These are phyloP conservation scores for Cytauxzoon felis DNA, from an alignment of 169 alveolate genomes.

Conservation along the genomic window DNA sequence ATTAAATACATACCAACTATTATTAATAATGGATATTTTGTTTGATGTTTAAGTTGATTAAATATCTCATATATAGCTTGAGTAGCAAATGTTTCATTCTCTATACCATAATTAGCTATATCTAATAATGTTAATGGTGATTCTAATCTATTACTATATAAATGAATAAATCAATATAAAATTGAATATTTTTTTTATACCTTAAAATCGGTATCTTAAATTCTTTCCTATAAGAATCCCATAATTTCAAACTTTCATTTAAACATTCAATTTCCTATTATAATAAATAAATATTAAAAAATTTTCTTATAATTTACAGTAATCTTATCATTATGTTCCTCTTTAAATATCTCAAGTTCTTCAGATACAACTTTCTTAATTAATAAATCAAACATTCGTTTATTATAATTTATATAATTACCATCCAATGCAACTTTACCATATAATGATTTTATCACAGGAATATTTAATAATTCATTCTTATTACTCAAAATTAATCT, in stretches of 20 bases:
- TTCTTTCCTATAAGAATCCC: slow-evolving; percentile 59
- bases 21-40: slow-evolving; percentile 63
- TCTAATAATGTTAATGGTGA: slow-evolving; percentile 63
- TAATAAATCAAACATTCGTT: slow-evolving; percentile 66
- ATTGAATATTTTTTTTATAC: background rate
- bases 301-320: slow-evolving; percentile 33
- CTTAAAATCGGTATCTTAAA: slow-evolving; percentile 54
- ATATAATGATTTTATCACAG: slow-evolving; percentile 32
- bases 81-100: slow-evolving; percentile 69
- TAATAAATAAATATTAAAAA: slow-evolving; percentile 6
- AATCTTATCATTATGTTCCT: slow-evolving; percentile 40
- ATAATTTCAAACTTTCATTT: slow-evolving; percentile 46
- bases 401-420: slow-evolving; percentile 62
- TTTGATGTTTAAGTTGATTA: slow-evolving; percentile 74
- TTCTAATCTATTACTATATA: slow-evolving; percentile 57
- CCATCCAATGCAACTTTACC: slow-evolving; percentile 71
- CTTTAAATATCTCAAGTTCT: slow-evolving; percentile 62
- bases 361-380: slow-evolving; percentile 63
- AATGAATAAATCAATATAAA: too few species aligned
- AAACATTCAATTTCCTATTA: slow-evolving; percentile 49
- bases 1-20: slow-evolving; percentile 36
- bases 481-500: slow-evolving; percentile 57
- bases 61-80: slow-evolving; percentile 69
- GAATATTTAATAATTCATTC: slow-evolving; percentile 39
- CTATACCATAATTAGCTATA: slow-evolving; percentile 66